A percentile compares a stretch with the other conserved stretches of the same genome.
Evolutionary conservation across 345 rosid species (phyloP).

Genomic region (Eucalyptus coolabah): DNA sequence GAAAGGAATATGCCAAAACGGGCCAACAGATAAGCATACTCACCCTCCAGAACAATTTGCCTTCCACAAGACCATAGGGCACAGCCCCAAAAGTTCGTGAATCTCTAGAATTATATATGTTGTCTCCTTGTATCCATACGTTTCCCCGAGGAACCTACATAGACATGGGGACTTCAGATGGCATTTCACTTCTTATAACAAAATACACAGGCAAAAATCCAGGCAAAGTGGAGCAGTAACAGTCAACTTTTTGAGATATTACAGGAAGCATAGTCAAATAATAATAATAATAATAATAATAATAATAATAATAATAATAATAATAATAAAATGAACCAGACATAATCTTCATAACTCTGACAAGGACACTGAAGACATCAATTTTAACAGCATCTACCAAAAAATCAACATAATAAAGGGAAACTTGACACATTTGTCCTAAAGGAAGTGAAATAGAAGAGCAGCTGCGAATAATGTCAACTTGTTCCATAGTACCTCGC

Average conservation of each 20-base stretch:
- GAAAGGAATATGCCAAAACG: background rate
- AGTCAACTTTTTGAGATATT: background rate
- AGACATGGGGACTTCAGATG: background rate
- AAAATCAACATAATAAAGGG: background rate
- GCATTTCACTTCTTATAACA: background rate
- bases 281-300: too few species aligned
- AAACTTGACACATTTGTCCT: background rate
- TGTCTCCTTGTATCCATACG: slow-evolving; percentile 68
- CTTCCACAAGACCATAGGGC: slow-evolving; percentile 65
- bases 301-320: too few species aligned
- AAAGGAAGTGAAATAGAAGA: background rate
- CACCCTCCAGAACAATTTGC: slow-evolving; percentile 58
- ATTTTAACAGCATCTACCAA: background rate
- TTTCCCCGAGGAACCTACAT: slow-evolving; percentile 70
- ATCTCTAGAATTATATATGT: slow-evolving; percentile 40
- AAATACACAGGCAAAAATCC: background rate
- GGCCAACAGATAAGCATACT: background rate
- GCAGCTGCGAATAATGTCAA: background rate
- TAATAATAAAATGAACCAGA: background rate
- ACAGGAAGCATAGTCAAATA: background rate
- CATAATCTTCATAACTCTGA: background rate
- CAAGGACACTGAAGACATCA: background rate
- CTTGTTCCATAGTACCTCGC: background rate
- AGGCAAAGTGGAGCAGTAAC: background rate
- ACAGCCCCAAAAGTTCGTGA: slow-evolving; percentile 69